Evolutionary conservation across 306 rosid species (phyloP).

Genomic region (Calophaca sinica): DNA sequence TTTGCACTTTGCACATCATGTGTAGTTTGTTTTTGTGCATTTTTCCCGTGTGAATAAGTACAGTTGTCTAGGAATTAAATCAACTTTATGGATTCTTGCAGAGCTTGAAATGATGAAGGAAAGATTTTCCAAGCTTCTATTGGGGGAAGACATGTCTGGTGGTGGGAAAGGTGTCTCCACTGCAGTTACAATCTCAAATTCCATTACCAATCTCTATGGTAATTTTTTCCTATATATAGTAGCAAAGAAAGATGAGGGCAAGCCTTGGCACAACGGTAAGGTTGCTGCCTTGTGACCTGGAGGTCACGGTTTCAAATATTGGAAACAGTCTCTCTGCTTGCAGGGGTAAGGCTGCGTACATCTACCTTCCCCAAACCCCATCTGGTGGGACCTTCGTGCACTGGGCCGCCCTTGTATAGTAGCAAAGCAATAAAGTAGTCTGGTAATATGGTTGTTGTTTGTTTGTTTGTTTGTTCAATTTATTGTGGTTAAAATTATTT

Average conservation of each 20-base stretch:
- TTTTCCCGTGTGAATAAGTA: background rate
- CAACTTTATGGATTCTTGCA: slow-evolving; percentile 44
- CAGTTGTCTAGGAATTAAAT: slow-evolving; percentile 11
- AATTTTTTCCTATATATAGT: background rate
- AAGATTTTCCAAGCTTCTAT: slow-evolving; percentile 85
- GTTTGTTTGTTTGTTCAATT: background rate
- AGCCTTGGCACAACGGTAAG: too few species aligned
- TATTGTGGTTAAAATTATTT: slow-evolving; percentile 11
- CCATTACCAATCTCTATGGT: slow-evolving; percentile 97
- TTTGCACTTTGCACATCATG: background rate
- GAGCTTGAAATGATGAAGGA: slow-evolving; percentile 89
- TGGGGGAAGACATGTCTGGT: slow-evolving; percentile 99
- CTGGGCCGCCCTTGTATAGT: background rate
- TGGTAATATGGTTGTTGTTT: background rate
- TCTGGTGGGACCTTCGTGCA: too few species aligned
- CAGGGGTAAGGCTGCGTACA: too few species aligned
- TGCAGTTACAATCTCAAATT: slow-evolving; percentile 91
- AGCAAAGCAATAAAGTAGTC: background rate
- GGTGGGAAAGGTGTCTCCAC: slow-evolving; percentile 96
- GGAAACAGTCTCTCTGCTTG: too few species aligned
- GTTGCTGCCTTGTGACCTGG: too few species aligned
- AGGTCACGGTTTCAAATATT: too few species aligned
- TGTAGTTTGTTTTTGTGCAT: slow-evolving; percentile 22
- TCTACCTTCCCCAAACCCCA: too few species aligned
- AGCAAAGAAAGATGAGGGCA: background rate